Percentiles rank a stretch among this genome's conserved stretches.
Conservation (phyloP, 1,284 basidiomycete genomes). For the Cryptococcus sp. region DNA sequence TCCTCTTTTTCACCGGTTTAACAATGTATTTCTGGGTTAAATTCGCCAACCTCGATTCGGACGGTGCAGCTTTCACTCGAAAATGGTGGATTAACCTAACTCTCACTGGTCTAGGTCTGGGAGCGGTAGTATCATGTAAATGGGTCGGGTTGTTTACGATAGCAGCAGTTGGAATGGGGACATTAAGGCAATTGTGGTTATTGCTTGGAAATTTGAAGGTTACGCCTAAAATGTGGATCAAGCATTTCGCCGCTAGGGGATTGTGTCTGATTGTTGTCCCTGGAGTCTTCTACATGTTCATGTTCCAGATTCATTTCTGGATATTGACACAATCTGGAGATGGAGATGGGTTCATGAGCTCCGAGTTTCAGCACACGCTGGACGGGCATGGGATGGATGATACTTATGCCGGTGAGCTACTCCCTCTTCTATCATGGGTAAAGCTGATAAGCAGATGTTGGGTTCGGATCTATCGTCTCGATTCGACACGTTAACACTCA, state of each 20-base stretch:
- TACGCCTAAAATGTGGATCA: constrained; percentile 66
- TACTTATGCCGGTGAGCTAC: constrained; percentile 73
- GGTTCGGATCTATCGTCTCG: constrained; percentile 74
- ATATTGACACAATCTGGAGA: constrained; percentile 86
- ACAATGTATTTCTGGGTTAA: constrained; percentile 81
- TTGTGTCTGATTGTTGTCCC: constrained; percentile 85
- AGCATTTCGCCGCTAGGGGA: constrained; percentile 84
- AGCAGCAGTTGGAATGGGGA: constrained; percentile 82
- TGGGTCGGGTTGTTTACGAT: constrained; percentile 99
- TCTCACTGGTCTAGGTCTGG: constrained; percentile 83
- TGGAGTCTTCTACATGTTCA: constrained; percentile 82
- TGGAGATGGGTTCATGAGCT: constrained; percentile 98
- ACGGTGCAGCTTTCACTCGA: constrained; percentile 65
- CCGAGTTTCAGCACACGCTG: constrained; percentile 95
- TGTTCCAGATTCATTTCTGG: constrained; percentile 92
- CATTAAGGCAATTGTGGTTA: constrained; percentile 82
- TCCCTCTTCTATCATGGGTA: not conserved
- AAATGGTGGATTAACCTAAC: constrained; percentile 90
- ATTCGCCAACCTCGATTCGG: constrained; percentile 81
- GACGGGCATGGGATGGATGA: constrained; percentile 87
- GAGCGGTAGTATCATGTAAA: constrained; percentile 89
- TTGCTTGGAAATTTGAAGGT: constrained; percentile 84
- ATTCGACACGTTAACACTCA: constrained; percentile 93
- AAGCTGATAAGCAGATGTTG: constrained; percentile 59
- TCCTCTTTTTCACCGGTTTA: constrained; percentile 95